These are phyloP conservation scores for Boletus pseudopeckii DNA, from an alignment of 768 basidiomycete species.

Conservation along the genomic window DNA sequence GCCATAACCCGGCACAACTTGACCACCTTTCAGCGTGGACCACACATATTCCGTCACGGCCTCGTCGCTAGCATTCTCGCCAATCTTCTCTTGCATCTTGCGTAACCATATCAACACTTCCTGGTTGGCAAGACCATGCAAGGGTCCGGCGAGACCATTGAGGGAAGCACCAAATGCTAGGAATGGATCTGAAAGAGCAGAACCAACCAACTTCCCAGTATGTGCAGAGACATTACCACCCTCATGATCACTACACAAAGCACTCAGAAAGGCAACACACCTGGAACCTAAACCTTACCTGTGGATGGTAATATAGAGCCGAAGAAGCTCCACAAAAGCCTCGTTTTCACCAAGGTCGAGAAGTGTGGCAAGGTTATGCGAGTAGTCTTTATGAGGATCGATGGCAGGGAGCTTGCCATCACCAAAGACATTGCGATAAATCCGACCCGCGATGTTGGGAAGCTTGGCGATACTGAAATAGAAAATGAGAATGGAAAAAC, in stretches of 20 bases:
- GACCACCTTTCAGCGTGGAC: slow-evolving; percentile 88
- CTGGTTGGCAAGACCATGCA: slow-evolving; percentile 97
- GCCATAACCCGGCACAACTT: slow-evolving; percentile 92
- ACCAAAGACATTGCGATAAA: slow-evolving; percentile 85
- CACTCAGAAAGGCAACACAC: neutral
- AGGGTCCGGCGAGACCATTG: slow-evolving; percentile 94
- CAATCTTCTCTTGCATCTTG: slow-evolving; percentile 89
- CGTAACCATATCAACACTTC: slow-evolving; percentile 93
- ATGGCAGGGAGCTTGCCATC: slow-evolving; percentile 85
- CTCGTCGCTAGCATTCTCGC: slow-evolving; percentile 80
- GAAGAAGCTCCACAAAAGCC: slow-evolving; percentile 89
- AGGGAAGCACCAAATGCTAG: slow-evolving; percentile 88
- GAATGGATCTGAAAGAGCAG: slow-evolving; percentile 97
- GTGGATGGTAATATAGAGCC: slow-evolving; percentile 97
- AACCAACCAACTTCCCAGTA: slow-evolving; percentile 89
- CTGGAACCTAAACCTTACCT: slow-evolving; percentile 40
- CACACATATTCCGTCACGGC: slow-evolving; percentile 92
- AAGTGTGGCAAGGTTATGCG: slow-evolving; percentile 82
- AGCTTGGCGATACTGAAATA: slow-evolving; percentile 83
- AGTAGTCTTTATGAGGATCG: slow-evolving; percentile 82
- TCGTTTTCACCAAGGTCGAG: slow-evolving; percentile 89
- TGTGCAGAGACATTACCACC: slow-evolving; percentile 98
- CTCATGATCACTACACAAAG: slow-evolving; percentile 75
- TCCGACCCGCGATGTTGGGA: slow-evolving; percentile 92
- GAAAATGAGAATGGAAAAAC: slow-evolving; percentile 1